These are phyloP conservation scores for Phytophthora megakarya DNA, from an alignment of 352 stramenopile species.

Conservation along the genomic window DNA sequence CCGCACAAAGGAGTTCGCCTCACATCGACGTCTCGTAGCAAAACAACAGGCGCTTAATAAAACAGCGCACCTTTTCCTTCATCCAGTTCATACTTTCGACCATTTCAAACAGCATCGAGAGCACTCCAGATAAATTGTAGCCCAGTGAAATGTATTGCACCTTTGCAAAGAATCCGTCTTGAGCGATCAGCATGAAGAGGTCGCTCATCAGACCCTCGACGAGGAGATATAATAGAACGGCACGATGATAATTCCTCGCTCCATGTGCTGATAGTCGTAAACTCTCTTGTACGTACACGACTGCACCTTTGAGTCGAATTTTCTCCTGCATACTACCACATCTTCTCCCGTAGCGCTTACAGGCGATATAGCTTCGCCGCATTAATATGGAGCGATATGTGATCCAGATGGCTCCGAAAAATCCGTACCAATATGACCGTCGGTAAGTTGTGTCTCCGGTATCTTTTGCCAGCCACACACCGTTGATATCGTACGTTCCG, in stretches of 20 bases:
- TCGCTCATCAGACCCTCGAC: conserved; percentile 25
- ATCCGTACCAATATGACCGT: conserved; percentile 19
- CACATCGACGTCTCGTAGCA: conserved; percentile 24
- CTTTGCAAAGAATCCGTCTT: conserved; percentile 20
- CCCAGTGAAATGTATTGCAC: conserved; percentile 28
- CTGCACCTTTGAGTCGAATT: conserved; percentile 14
- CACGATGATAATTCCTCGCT: conserved; percentile 22
- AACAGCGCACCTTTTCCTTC: conserved; percentile 6
- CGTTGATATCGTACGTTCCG: conserved; percentile 20
- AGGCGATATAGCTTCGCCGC: conserved; percentile 19
- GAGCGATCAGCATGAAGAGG: conserved; percentile 16
- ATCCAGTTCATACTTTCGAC: conserved; percentile 23
- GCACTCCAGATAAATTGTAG: conserved; percentile 22
- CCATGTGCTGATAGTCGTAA: conserved; percentile 15
- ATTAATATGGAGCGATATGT: conserved; percentile 19
- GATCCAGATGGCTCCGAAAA: conserved; percentile 20
- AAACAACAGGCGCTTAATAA: conserved; percentile 23
- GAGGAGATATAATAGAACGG: conserved; percentile 7
- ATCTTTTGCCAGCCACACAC: conserved; percentile 7
- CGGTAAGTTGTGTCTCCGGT: conserved; percentile 14
- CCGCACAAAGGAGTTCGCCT: conserved; percentile 5
- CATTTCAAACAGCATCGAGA: conserved; percentile 31
- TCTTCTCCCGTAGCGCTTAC: conserved; percentile 15
- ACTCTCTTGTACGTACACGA: conserved; percentile 25
- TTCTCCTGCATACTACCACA: conserved; percentile 15